A percentile compares a stretch with the other conserved stretches of the same genome.
phyloP scores from a whole-genome alignment of 2,329 filamentous ascomycete species.

The Colletotrichum sublineola region DNA sequence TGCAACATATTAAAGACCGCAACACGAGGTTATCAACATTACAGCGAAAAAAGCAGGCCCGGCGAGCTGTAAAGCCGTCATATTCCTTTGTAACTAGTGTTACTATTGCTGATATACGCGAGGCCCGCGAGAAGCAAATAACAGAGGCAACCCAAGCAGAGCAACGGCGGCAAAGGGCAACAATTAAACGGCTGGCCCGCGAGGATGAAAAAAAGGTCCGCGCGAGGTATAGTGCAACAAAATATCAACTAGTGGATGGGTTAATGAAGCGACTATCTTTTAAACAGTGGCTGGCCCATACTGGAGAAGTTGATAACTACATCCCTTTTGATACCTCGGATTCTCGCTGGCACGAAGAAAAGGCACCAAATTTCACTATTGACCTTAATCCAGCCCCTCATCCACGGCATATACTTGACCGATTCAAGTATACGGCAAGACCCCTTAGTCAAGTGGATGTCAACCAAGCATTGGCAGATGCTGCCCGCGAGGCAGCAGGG shows the following conservation, averaged over 20 bases:
- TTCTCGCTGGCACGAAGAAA: not conserved
- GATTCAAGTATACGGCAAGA: not conserved
- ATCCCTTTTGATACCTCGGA: not conserved
- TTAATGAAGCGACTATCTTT: not conserved
- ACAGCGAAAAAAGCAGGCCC: too few relatives aligned
- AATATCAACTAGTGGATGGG: not conserved
- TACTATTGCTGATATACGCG: not conserved
- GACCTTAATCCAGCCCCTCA: not conserved
- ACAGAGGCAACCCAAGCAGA: not conserved
- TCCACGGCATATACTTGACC: not conserved
- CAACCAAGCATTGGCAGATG: not conserved
- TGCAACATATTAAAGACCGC: too few relatives aligned
- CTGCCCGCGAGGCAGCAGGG: too few relatives aligned
- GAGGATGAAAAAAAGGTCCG: not conserved
- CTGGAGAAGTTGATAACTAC: not conserved
- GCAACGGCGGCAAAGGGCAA: not conserved
- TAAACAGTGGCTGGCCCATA: not conserved
- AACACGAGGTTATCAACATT: too few relatives aligned
- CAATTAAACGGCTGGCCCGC: not conserved
- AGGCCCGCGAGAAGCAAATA: not conserved
- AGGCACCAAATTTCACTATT: not conserved
- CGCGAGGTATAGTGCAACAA: not conserved
- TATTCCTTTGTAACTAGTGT: too few relatives aligned
- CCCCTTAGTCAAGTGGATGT: not conserved
- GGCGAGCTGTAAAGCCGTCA: too few relatives aligned